Evolutionary conservation across 352 stramenopile genomes (phyloP).

Genomic region (Globisporangium camurandrum): DNA sequence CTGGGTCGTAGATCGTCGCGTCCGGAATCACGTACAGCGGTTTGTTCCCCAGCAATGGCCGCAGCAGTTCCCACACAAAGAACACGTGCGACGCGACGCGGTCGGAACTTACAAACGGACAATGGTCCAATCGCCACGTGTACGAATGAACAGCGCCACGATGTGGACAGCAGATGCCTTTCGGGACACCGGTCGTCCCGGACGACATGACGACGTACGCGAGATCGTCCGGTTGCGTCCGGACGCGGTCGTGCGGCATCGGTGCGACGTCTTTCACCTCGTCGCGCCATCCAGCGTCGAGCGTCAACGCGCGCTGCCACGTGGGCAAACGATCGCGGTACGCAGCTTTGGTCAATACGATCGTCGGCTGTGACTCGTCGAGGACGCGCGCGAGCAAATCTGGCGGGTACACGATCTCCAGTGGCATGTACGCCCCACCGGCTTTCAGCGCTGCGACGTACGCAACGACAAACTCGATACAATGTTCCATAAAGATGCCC

Average conservation of each 20-base stretch:
- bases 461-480: constrained; percentile 86
- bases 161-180: constrained; percentile 92
- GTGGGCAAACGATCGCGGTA: constrained; percentile 56
- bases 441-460: constrained; percentile 89
- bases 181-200: constrained; percentile 88
- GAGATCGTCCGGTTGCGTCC: constrained; percentile 77
- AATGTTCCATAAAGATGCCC: constrained; percentile 89
- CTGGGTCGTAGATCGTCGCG: constrained; percentile 88
- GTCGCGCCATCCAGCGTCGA: constrained; percentile 53
- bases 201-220: constrained; percentile 92
- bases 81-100: constrained; percentile 91
- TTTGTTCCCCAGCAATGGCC: constrained; percentile 84
- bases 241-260: constrained; percentile 53
- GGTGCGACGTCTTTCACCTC: constrained; percentile 22
- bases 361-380: constrained; percentile 79
- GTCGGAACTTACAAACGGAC: constrained; percentile 61
- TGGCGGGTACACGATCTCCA: constrained; percentile 86
- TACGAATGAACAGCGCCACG: constrained; percentile 90
- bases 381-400: constrained; percentile 86
- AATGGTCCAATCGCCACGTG: constrained; percentile 80
- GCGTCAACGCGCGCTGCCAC: constrained; percentile 60
- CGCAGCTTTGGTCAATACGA: constrained; percentile 80
- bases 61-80: constrained; percentile 92
- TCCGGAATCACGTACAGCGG: constrained; percentile 90
- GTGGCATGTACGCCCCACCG: constrained; percentile 87